These are phyloP conservation scores for Thecaphora frezii DNA, from an alignment of 1,284 basidiomycete genomes.

Conservation along the genomic window DNA sequence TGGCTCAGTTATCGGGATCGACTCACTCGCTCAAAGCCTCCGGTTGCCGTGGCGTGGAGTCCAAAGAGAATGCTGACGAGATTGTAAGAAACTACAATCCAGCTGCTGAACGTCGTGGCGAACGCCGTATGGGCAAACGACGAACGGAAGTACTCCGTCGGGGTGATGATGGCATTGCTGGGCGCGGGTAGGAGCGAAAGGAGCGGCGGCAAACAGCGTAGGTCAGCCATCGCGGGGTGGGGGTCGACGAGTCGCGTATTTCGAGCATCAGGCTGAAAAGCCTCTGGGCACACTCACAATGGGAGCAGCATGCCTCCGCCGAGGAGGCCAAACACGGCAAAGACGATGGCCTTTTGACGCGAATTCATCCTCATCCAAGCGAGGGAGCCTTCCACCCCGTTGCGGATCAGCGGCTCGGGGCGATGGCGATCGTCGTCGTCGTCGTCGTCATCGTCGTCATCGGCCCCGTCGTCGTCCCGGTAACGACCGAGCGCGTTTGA, in stretches of 20 bases:
- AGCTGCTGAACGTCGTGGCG: conserved; percentile 45
- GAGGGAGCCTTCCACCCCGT: conserved; percentile 31
- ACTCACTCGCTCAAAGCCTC: conserved; percentile 21
- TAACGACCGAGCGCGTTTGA: no score
- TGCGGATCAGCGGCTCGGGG: conserved; percentile 27
- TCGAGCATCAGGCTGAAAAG: no score
- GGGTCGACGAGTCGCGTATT: no score
- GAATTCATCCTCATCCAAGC: conserved; percentile 27
- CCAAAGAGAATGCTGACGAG: conserved; percentile 46
- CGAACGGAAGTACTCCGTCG: conserved; percentile 50
- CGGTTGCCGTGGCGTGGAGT: conserved; percentile 35
- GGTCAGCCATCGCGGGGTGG: neutral
- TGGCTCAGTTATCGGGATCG: no score
- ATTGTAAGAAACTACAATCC: conserved; percentile 48
- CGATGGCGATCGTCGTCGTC: neutral
- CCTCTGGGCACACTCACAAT: conserved; percentile 1
- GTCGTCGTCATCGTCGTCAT: neutral
- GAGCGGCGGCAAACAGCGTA: neutral
- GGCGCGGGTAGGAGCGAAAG: neutral
- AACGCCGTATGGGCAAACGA: conserved; percentile 30
- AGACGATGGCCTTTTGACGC: conserved; percentile 16
- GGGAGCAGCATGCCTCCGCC: conserved; percentile 35
- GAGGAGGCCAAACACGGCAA: conserved; percentile 34
- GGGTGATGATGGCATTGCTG: conserved; percentile 51
- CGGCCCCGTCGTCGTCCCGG: no score